Conservation (phyloP, 441 rosid species). For the Populus hybrid region DNA sequence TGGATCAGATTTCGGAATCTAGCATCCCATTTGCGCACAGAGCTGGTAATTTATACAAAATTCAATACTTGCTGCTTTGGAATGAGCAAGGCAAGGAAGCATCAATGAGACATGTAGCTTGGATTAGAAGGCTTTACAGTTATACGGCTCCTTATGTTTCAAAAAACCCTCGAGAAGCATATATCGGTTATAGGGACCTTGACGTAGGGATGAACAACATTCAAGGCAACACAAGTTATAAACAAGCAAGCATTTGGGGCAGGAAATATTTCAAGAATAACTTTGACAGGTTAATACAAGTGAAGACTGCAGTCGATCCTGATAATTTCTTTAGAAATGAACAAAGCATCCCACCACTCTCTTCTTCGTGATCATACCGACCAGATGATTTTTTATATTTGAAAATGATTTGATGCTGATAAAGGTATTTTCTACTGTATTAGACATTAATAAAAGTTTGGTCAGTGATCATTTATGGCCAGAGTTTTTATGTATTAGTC, state of each 20-base stretch:
- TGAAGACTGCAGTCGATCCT: slow-evolving; percentile 52
- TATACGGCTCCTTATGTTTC: slow-evolving; percentile 19
- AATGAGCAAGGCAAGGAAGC: slow-evolving; percentile 1
- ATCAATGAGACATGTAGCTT: background rate
- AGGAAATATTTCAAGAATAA: slow-evolving; percentile 44
- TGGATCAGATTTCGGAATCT: slow-evolving; percentile 37
- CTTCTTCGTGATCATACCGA: background rate
- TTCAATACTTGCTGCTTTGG: slow-evolving; percentile 18
- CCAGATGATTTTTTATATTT: no score
- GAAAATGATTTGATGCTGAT: no score
- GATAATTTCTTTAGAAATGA: slow-evolving; percentile 49
- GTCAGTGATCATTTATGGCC: no score
- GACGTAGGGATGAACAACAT: slow-evolving; percentile 34
- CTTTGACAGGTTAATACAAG: slow-evolving; percentile 44
- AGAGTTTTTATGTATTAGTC: no score
- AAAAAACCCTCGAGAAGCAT: slow-evolving; percentile 16
- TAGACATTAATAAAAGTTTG: no score
- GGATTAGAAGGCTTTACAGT: slow-evolving; percentile 16
- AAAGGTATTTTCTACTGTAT: no score
- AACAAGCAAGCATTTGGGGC: slow-evolving; percentile 48
- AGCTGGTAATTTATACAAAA: slow-evolving; percentile 26
- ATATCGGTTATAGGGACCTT: slow-evolving; percentile 41
- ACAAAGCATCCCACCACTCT: slow-evolving; percentile 40
- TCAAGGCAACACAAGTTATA: slow-evolving; percentile 27
- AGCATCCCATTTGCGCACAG: slow-evolving; percentile 51